Conservation (phyloP, 495 filamentous ascomycete genomes). For the Penicillium ochrochloron region DNA sequence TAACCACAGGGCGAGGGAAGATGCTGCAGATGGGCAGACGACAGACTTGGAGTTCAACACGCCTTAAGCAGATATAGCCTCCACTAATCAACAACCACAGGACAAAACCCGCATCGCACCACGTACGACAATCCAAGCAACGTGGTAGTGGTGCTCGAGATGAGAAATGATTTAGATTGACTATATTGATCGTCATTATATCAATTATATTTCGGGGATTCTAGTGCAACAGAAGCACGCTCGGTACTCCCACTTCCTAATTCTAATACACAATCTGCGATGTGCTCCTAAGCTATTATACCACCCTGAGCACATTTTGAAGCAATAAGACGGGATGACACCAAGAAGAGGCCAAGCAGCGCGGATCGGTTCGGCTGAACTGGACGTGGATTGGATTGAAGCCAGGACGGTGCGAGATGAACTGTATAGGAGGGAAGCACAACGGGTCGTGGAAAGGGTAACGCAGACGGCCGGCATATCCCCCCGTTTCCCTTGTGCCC, state of each 20-base stretch:
- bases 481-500: background rate
- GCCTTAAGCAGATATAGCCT: background rate
- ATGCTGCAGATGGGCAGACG: background rate
- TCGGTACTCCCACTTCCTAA: background rate
- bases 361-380: background rate
- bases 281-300: background rate
- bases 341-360: background rate
- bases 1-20: background rate
- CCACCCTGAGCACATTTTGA: background rate
- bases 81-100: background rate
- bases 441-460: slow-evolving; percentile 1
- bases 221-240: slow-evolving; percentile 1
- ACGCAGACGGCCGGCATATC: slow-evolving; percentile 5
- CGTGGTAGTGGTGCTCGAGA: background rate
- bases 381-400: background rate
- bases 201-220: background rate
- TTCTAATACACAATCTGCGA: background rate
- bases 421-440: background rate
- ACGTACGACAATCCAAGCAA: background rate
- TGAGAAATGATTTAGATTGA: background rate
- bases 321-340: slow-evolving; percentile 2
- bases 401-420: background rate
- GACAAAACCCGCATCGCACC: background rate
- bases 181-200: background rate
- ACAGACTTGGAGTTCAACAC: background rate